Evolutionary conservation across 345 rosid genomes (phyloP).

Genomic region (Bruguiera sexangula): DNA sequence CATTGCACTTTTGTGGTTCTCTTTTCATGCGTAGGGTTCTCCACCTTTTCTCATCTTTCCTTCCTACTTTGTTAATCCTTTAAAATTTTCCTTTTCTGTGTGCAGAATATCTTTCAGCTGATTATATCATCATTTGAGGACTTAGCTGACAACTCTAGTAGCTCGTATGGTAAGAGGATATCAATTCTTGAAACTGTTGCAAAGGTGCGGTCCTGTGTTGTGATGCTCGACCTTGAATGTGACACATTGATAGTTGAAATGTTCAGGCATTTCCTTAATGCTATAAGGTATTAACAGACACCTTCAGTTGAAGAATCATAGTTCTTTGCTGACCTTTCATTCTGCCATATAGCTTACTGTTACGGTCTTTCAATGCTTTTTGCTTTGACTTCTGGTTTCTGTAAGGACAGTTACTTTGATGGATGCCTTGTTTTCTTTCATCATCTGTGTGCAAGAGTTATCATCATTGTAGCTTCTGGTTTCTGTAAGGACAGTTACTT

Average conservation of each 20-base stretch:
- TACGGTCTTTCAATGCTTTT: neutral
- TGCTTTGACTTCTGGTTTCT: neutral
- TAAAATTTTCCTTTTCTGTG: conserved; percentile 18
- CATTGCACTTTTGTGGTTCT: conserved; percentile 1
- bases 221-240: conserved; percentile 98
- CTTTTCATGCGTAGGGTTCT: neutral
- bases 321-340: too few relatives aligned
- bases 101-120: conserved; percentile 63
- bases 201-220: conserved; percentile 86
- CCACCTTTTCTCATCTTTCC: neutral
- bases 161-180: conserved; percentile 64
- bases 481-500: neutral
- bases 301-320: neutral
- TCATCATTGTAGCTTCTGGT: too few relatives aligned
- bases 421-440: neutral
- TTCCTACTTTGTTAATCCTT: neutral
- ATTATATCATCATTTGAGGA: conserved; percentile 50
- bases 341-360: too few relatives aligned
- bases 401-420: neutral
- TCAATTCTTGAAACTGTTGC: conserved; percentile 96
- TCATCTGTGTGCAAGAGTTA: too few relatives aligned
- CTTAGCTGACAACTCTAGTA: conserved; percentile 41
- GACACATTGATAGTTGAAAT: conserved; percentile 74
- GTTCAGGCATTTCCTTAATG: conserved; percentile 84
- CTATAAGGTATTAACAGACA: conserved; percentile 56